phyloP scores from a whole-genome alignment of 371 early-diverging fungal species.

The Parasitella parasitica region DNA sequence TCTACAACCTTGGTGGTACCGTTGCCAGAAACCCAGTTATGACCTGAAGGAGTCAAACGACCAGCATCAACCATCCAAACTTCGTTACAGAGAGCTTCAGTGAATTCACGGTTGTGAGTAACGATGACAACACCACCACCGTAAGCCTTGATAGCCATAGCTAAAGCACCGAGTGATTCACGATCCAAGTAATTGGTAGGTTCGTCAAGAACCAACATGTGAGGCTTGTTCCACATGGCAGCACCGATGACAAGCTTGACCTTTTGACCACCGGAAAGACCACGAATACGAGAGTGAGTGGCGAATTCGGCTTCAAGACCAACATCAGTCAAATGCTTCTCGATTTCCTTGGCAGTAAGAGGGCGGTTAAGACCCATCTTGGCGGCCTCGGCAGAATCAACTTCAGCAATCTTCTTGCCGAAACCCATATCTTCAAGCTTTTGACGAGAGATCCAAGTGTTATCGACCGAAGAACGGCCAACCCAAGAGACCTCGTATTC shows the following conservation, averaged over 20 bases:
- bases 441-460: conserved; percentile 72
- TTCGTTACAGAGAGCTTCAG: conserved; percentile 67
- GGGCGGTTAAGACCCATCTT: conserved; percentile 63
- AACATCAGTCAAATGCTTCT: conserved; percentile 69
- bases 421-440: conserved; percentile 69
- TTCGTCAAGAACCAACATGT: conserved; percentile 87
- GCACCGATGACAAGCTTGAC: conserved; percentile 86
- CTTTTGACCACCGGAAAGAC: conserved; percentile 91
- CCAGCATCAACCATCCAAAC: conserved; percentile 77
- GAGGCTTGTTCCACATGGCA: conserved; percentile 83
- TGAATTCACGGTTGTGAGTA: conserved; percentile 75
- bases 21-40: conserved; percentile 53
- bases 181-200: conserved; percentile 85
- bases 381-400: conserved; percentile 66
- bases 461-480: conserved; percentile 59
- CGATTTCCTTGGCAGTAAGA: conserved; percentile 64
- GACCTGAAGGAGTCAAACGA: conserved; percentile 49
- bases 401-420: conserved; percentile 62
- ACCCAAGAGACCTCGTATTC: conserved; percentile 69
- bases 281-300: conserved; percentile 81
- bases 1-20: conserved; percentile 39
- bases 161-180: conserved; percentile 73
- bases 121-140: conserved; percentile 79
- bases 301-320: conserved; percentile 73
- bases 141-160: conserved; percentile 65